Evolutionary conservation across 257 asterid species (phyloP).

Genomic region (Solanum lycopersicoides): DNA sequence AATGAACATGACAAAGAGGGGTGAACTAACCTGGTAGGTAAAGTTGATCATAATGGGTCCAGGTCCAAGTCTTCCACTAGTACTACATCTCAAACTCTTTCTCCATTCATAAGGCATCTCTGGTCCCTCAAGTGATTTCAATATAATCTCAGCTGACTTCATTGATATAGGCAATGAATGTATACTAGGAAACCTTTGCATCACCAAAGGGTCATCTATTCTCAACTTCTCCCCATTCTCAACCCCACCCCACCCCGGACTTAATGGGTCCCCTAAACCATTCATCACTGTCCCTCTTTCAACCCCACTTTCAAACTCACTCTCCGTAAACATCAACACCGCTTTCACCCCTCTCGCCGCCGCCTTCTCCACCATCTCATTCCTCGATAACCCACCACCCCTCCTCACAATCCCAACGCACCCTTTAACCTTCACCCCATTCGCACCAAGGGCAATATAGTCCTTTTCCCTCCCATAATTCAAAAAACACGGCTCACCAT

Average conservation of each 20-base stretch:
- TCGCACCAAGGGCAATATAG: slow-evolving; percentile 36
- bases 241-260: slow-evolving; percentile 76
- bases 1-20: not conserved
- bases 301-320: slow-evolving; percentile 39
- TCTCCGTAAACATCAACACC: slow-evolving; percentile 78
- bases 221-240: slow-evolving; percentile 55
- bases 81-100: slow-evolving; percentile 16
- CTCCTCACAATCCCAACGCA: slow-evolving; percentile 81
- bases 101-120: slow-evolving; percentile 49
- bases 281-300: slow-evolving; percentile 94
- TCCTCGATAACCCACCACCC: slow-evolving; percentile 62
- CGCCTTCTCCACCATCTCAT: slow-evolving; percentile 60
- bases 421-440: slow-evolving; percentile 46
- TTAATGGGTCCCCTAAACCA: slow-evolving; percentile 92
- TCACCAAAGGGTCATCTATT: slow-evolving; percentile 37
- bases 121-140: slow-evolving; percentile 47
- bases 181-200: slow-evolving; percentile 48
- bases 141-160: slow-evolving; percentile 48
- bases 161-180: slow-evolving; percentile 83
- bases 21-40: slow-evolving; percentile 54
- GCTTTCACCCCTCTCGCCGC: slow-evolving; percentile 77
- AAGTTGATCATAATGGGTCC: slow-evolving; percentile 70
- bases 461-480: slow-evolving; percentile 78
- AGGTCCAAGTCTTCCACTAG: slow-evolving; percentile 51
- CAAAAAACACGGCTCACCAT: slow-evolving; percentile 52